Percentiles rank a stretch among this genome's conserved stretches.
These are phyloP conservation scores for Aquilaria malaccensis DNA, from an alignment of 345 rosid species.

Conservation along the genomic window DNA sequence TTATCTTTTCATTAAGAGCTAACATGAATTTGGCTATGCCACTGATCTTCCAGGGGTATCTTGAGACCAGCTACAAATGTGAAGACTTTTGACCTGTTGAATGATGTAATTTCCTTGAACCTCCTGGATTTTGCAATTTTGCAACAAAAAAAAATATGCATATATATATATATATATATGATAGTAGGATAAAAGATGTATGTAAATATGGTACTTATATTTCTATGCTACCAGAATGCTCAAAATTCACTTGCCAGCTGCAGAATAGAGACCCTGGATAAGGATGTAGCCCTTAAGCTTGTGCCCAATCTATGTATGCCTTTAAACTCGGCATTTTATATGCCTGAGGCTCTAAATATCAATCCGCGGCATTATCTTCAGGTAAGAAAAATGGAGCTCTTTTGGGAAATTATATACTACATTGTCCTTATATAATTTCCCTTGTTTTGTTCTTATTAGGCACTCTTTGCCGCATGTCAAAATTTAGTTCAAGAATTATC, in stretches of 20 bases:
- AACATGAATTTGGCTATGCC: neutral
- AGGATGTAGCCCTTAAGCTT: constrained; percentile 46
- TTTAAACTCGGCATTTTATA: constrained; percentile 58
- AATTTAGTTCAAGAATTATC: constrained; percentile 40
- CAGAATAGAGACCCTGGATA: constrained; percentile 55
- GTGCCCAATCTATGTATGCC: constrained; percentile 59
- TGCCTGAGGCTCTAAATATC: constrained; percentile 81
- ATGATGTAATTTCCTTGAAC: constrained; percentile 39
- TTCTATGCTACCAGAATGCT: constrained; percentile 68
- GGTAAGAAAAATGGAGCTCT: constrained; percentile 26
- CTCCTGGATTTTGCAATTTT: constrained; percentile 6
- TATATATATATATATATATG: too few relatives aligned
- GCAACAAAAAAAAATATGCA: neutral
- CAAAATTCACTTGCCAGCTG: constrained; percentile 63
- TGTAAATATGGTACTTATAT: neutral
- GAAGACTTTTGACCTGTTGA: constrained; percentile 50
- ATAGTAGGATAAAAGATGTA: too few relatives aligned
- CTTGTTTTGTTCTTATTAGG: constrained; percentile 34
- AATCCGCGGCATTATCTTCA: constrained; percentile 65
- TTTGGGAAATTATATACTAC: neutral
- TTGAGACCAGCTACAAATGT: constrained; percentile 73
- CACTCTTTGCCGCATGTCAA: constrained; percentile 77
- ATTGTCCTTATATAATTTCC: neutral
- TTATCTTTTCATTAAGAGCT: neutral
- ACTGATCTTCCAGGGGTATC: constrained; percentile 57